Evolutionary conservation across 225 moss, liverwort and hornwort species (phyloP).

Genomic region (Marchantia polymorpha): DNA sequence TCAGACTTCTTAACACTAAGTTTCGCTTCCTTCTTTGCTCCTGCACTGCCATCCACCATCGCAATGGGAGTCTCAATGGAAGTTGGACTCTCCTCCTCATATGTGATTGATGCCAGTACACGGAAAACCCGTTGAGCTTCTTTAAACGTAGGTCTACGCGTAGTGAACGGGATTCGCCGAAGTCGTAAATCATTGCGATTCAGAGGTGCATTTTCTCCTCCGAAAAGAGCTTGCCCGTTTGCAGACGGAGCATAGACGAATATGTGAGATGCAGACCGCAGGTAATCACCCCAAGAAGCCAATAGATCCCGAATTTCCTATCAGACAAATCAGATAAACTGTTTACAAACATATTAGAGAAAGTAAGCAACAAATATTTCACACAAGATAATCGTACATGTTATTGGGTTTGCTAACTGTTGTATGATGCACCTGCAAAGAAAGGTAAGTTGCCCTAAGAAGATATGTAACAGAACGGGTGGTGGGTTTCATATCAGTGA

Average conservation of each 20-base stretch:
- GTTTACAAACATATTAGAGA: conserved; percentile 47
- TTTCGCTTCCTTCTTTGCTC: conserved; percentile 28
- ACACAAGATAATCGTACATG: background rate
- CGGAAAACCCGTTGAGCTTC: conserved; percentile 85
- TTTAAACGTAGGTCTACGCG: conserved; percentile 87
- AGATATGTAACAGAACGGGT: background rate
- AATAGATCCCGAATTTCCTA: conserved; percentile 93
- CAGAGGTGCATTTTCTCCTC: conserved; percentile 69
- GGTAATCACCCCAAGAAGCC: conserved; percentile 65
- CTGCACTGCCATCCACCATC: conserved; percentile 28
- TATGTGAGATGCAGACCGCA: conserved; percentile 78
- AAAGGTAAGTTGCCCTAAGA: background rate
- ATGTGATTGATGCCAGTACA: conserved; percentile 56
- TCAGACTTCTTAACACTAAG: conserved; percentile 7
- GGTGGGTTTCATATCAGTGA: background rate
- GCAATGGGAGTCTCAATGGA: conserved; percentile 26
- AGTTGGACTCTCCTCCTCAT: conserved; percentile 40
- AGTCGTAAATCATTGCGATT: conserved; percentile 71
- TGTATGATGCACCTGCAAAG: background rate
- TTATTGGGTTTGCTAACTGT: no score
- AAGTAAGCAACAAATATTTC: background rate
- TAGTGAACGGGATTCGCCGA: conserved; percentile 87
- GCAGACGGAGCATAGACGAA: conserved; percentile 95
- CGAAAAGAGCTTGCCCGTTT: conserved; percentile 84
- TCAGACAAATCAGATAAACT: conserved; percentile 32